phyloP scores from a whole-genome alignment of 306 rosid genomes.

The Betula pendula region DNA sequence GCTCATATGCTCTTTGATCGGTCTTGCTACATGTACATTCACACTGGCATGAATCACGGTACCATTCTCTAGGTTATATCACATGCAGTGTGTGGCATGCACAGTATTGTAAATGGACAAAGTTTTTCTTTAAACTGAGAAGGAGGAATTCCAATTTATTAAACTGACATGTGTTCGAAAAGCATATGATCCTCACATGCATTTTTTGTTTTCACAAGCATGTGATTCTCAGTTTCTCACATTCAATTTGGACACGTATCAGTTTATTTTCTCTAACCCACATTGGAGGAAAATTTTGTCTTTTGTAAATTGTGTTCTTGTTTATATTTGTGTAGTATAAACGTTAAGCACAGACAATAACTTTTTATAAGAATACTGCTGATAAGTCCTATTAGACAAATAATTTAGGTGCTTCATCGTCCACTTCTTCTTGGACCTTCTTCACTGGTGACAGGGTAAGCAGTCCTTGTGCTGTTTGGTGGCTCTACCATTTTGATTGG shows the following conservation, averaged over 20 bases:
- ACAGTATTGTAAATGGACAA: background rate
- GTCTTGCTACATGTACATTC: background rate
- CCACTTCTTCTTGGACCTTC: background rate
- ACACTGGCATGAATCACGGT: background rate
- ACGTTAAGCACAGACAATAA: background rate
- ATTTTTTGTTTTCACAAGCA: too few species aligned
- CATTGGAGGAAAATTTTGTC: too few species aligned
- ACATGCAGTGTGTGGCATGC: background rate
- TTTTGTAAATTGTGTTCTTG: background rate
- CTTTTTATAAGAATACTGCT: too few species aligned
- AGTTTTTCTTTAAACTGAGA: too few species aligned
- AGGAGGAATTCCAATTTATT: too few species aligned
- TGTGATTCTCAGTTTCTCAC: too few species aligned
- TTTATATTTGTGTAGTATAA: background rate
- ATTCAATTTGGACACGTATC: too few species aligned
- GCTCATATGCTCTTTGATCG: background rate
- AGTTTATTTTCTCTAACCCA: too few species aligned
- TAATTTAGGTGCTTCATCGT: background rate
- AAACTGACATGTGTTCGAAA: too few species aligned
- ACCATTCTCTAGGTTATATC: background rate
- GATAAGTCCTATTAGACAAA: background rate
- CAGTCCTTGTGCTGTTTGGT: conserved; percentile 1
- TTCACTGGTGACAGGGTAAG: background rate
- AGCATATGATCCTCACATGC: too few species aligned
- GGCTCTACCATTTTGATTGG: background rate